A percentile compares a stretch with the other conserved stretches of the same genome.
Evolutionary conservation across 441 rosid genomes (phyloP).

Genomic region (Dalechampia spathulata): DNA sequence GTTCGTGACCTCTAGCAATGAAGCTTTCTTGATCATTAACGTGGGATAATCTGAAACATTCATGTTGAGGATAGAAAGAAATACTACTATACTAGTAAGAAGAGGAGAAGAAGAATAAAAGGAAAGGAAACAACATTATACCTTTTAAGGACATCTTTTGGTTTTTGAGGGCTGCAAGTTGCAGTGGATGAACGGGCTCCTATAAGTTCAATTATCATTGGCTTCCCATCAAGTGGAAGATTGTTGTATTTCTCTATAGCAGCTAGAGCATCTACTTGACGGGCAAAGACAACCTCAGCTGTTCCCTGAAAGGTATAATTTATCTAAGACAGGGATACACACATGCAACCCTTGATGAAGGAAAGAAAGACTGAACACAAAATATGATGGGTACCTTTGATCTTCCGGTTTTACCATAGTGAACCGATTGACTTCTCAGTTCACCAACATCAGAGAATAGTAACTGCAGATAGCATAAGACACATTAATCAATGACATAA

Average conservation of each 20-base stretch:
- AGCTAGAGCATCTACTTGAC: conserved; percentile 61
- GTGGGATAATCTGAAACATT: conserved; percentile 1
- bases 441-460: conserved; percentile 84
- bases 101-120: too few relatives aligned
- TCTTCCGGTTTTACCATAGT: conserved; percentile 83
- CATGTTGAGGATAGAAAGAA: neutral
- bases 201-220: conserved; percentile 73
- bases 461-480: conserved; percentile 35
- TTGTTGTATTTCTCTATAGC: conserved; percentile 78
- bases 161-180: conserved; percentile 9
- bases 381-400: too few relatives aligned
- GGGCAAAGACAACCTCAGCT: conserved; percentile 72
- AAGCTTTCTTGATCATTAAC: conserved; percentile 11
- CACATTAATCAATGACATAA: neutral
- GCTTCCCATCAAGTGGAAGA: conserved; percentile 81
- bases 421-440: conserved; percentile 53
- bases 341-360: too few relatives aligned
- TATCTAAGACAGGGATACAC: conserved; percentile 19
- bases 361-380: too few relatives aligned
- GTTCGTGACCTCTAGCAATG: conserved; percentile 30
- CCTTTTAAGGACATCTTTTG: too few relatives aligned
- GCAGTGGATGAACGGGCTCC: conserved; percentile 36
- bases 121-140: too few relatives aligned
- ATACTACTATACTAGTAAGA: too few relatives aligned
- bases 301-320: conserved; percentile 52